phyloP scores from a whole-genome alignment of 805 yeast species.

The Pichia gijzeniarum region DNA sequence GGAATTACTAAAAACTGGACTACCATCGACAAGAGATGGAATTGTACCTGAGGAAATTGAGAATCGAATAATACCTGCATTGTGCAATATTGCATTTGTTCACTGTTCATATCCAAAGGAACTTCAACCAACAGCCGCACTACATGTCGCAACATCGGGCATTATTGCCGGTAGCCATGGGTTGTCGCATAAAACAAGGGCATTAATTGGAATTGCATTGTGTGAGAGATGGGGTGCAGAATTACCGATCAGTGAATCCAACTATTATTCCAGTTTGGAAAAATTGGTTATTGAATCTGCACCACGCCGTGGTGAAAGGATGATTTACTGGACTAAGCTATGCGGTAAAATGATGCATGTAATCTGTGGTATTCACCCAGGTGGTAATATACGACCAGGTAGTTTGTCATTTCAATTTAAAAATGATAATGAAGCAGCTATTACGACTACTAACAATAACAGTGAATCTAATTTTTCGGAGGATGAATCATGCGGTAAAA shows the following conservation, averaged over 20 bases:
- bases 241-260: constrained; percentile 49
- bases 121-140: constrained; percentile 66
- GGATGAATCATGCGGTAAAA: constrained; percentile 7
- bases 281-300: constrained; percentile 41
- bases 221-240: constrained; percentile 84
- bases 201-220: constrained; percentile 64
- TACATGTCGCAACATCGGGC: constrained; percentile 68
- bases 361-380: constrained; percentile 76
- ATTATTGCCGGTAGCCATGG: constrained; percentile 74
- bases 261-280: constrained; percentile 40
- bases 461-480: constrained; percentile 10
- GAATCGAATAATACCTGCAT: constrained; percentile 58
- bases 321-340: constrained; percentile 68
- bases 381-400: constrained; percentile 65
- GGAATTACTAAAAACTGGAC: constrained; percentile 45
- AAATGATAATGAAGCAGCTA: constrained; percentile 14
- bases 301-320: constrained; percentile 35
- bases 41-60: constrained; percentile 53
- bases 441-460: constrained; percentile 12
- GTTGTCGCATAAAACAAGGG: constrained; percentile 62
- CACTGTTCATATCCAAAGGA: constrained; percentile 76
- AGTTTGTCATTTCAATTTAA: constrained; percentile 41
- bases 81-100: constrained; percentile 68
- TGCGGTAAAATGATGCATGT: constrained; percentile 71
- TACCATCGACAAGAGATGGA: constrained; percentile 38